These are phyloP conservation scores for Cladosporium colombiae DNA, from an alignment of 2,329 filamentous ascomycete species.

Conservation along the genomic window DNA sequence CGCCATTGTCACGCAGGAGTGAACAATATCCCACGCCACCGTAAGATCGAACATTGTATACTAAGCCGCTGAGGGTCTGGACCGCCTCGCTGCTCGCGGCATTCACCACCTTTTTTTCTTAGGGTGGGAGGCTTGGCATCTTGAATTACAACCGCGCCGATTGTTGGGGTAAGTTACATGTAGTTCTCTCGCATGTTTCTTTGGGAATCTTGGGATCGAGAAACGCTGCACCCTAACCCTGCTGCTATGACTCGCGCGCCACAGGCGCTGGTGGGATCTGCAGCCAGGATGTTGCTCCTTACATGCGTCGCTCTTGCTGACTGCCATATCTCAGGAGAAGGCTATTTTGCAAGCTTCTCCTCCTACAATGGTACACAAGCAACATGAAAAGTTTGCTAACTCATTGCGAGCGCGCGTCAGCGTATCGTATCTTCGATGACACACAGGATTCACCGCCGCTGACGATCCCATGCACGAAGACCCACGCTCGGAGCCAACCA, in stretches of 20 bases:
- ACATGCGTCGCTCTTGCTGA: background rate
- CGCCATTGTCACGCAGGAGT: background rate
- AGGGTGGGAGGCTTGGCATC: background rate
- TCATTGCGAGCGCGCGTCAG: background rate
- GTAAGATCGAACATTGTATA: background rate
- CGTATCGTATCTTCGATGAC: background rate
- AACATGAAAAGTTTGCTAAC: background rate
- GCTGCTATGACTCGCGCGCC: background rate
- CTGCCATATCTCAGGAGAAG: background rate
- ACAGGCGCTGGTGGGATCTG: background rate
- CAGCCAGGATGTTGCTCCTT: background rate
- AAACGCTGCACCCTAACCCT: background rate
- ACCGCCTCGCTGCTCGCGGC: background rate
- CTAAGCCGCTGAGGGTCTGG: background rate
- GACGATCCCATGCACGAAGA: conserved; percentile 7
- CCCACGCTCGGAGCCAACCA: conserved; percentile 2
- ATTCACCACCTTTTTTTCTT: background rate
- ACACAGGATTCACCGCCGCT: background rate
- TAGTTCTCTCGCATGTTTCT: background rate
- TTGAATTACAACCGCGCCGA: background rate
- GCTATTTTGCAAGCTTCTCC: background rate
- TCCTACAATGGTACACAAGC: background rate
- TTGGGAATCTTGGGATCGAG: no score
- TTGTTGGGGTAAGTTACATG: no score
- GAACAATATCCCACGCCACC: background rate